Base-by-base conservation (phyloP, 768 basidiomycete genomes). In the Pisolithus sp. region DNA sequence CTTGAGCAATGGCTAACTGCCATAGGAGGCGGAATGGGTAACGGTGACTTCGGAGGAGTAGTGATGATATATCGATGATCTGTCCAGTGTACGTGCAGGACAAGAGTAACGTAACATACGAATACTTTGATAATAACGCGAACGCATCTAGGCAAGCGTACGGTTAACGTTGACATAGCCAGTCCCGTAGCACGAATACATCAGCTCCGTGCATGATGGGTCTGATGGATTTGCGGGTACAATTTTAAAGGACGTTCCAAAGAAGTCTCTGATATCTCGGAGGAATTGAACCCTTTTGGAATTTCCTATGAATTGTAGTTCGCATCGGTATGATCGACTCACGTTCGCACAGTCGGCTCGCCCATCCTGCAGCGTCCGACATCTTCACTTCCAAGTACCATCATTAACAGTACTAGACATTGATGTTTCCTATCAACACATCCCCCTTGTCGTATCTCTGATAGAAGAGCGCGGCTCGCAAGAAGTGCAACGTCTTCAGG, bases 371-470 rank as follows among this genome's bases (percentile, higher is more conserved):
- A 92, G 54, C 88, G 81, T 1, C 93, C 91, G 0, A 98, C 93
- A 64, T 99, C 96, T 64, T 98, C 96, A 54, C 91, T 94, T 8
- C 96, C 96, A n/a, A 98, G 74, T 3, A 89, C 86, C 91, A 99
- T 94, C 76, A 92, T 78, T 34, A 95, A 68, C 38, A 95, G 73
- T 4, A 94, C 85, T 8, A 98, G 72, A 44, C 75, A 78, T 68
- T 99, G 96, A 63, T 94, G 93, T 57, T 86, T 83, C 42, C 85
- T 77, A 66, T 98, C 96, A 2, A 97, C 80, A 62, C 95, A 97
- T 4, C 96, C 94, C 2, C 94, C 92, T 46, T 73, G 74, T 40
- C 76, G 74, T 30, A 98, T 80, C 67, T 96, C 93, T 5, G 78
- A 71, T 36, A 99, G 73, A 30, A 99, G 76, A 7, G 82, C 74